Percentiles rank a stretch among this genome's conserved stretches.
Conservation (phyloP, 108 stramenopile genomes). For the Cyclotella atomus region DNA sequence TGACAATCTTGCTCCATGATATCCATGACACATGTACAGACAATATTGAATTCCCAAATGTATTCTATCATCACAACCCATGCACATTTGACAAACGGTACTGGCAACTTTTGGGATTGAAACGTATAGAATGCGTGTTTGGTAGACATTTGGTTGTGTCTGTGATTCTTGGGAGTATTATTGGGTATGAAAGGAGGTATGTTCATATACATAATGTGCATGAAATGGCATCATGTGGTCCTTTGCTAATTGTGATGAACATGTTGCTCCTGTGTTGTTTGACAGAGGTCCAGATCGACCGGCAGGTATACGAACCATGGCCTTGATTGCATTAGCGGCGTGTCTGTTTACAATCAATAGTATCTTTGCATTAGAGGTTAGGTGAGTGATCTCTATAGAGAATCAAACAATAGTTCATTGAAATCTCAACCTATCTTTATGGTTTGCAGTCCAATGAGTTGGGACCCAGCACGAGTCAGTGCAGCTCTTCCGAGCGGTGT, state of each 20-base stretch:
- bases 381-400: conserved; percentile 1
- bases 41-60: conserved; percentile 53
- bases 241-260: too few relatives aligned
- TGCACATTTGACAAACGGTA: conserved; percentile 58
- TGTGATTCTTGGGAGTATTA: conserved; percentile 66
- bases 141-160: conserved; percentile 68
- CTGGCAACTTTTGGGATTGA: conserved; percentile 55
- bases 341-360: conserved; percentile 88
- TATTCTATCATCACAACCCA: conserved; percentile 52
- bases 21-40: background rate
- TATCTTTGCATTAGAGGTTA: conserved; percentile 77
- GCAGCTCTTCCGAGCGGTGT: conserved; percentile 87
- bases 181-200: conserved; percentile 90
- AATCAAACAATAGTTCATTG: background rate
- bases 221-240: too few relatives aligned
- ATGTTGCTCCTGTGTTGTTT: too few relatives aligned
- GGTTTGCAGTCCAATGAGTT: conserved; percentile 72
- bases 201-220: too few relatives aligned
- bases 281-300: conserved; percentile 90
- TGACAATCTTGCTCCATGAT: too few relatives aligned
- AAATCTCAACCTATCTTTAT: too few relatives aligned
- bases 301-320: conserved; percentile 93
- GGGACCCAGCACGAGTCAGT: conserved; percentile 64
- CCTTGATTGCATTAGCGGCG: conserved; percentile 79
- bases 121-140: conserved; percentile 69